A percentile compares a stretch with the other conserved stretches of the same genome.
phyloP scores from a whole-genome alignment of 2,329 filamentous ascomycete species.

The Venturia aucupariae region DNA sequence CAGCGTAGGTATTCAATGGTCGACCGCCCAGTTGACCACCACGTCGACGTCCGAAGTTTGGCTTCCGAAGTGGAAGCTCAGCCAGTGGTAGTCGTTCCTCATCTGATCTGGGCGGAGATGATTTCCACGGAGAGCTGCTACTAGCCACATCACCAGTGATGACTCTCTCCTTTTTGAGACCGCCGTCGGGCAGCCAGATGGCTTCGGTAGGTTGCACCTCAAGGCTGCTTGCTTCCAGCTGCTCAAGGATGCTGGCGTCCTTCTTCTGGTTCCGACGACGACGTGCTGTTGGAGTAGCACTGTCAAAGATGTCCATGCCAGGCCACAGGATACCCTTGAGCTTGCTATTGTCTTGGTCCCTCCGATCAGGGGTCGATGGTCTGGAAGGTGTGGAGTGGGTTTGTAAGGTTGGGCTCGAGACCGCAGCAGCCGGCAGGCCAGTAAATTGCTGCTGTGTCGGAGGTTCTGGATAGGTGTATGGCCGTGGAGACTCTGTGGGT shows the following conservation, averaged over 20 bases:
- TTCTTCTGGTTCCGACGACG: constrained; percentile 72
- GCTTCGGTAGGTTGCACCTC: not conserved
- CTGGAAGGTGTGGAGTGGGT: not conserved
- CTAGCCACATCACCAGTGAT: constrained; percentile 2
- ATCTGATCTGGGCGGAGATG: not conserved
- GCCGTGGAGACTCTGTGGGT: not conserved
- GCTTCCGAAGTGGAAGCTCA: not conserved
- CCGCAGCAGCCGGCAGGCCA: not conserved
- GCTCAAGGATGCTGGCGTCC: not conserved
- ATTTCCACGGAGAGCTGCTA: not conserved
- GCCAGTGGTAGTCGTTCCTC: not conserved
- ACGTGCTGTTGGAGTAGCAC: constrained; percentile 63
- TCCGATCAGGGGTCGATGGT: not conserved
- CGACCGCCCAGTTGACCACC: constrained; percentile 4
- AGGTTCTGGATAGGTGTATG: constrained; percentile 1
- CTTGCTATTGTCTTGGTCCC: constrained; percentile 27
- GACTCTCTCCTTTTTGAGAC: not conserved
- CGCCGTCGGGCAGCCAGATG: not conserved
- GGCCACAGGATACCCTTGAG: constrained; percentile 68
- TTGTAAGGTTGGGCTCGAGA: not conserved
- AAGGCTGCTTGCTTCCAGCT: not conserved
- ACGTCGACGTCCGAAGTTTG: constrained; percentile 7
- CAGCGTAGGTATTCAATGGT: not conserved
- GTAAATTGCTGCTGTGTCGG: not conserved
- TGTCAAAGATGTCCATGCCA: constrained; percentile 75